phyloP scores from a whole-genome alignment of 768 basidiomycete species.

The Suillus bovinus region DNA sequence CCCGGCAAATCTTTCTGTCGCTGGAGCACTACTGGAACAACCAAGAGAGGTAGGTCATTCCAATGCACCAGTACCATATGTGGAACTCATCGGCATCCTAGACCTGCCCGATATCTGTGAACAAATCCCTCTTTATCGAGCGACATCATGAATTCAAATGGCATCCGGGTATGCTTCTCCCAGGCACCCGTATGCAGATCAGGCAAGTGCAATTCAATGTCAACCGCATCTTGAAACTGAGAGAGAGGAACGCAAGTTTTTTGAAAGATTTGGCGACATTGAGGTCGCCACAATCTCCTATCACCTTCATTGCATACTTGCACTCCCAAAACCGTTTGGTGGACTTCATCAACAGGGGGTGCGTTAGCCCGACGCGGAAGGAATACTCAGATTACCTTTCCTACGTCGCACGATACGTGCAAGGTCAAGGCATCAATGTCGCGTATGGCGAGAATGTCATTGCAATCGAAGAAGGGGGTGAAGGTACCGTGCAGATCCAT shows the following conservation, averaged over 20 bases:
- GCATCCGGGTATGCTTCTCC: constrained; percentile 59
- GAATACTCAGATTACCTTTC: constrained; percentile 56
- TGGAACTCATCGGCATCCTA: constrained; percentile 11
- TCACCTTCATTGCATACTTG: constrained; percentile 55
- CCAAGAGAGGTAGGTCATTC: constrained; percentile 22
- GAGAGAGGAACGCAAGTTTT: constrained; percentile 33
- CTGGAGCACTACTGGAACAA: constrained; percentile 49
- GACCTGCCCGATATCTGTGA: constrained; percentile 21
- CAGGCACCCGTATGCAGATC: constrained; percentile 54
- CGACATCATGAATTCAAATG: constrained; percentile 48
- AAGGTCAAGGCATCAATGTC: constrained; percentile 43
- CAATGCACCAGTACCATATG: not conserved
- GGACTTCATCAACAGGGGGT: constrained; percentile 54
- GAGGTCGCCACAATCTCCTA: constrained; percentile 48
- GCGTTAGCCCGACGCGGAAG: constrained; percentile 50
- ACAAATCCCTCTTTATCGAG: constrained; percentile 47
- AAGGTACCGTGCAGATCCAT: constrained; percentile 40
- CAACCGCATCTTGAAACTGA: constrained; percentile 11
- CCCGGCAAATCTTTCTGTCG: constrained; percentile 53
- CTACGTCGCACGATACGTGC: constrained; percentile 50
- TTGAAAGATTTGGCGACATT: constrained; percentile 57
- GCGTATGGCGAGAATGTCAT: constrained; percentile 49
- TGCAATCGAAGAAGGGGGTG: constrained; percentile 33
- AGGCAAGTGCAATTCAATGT: constrained; percentile 31
- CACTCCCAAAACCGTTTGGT: constrained; percentile 49